Evolutionary conservation across 345 rosid species (phyloP).

Genomic region (Eucalyptus globulus): DNA sequence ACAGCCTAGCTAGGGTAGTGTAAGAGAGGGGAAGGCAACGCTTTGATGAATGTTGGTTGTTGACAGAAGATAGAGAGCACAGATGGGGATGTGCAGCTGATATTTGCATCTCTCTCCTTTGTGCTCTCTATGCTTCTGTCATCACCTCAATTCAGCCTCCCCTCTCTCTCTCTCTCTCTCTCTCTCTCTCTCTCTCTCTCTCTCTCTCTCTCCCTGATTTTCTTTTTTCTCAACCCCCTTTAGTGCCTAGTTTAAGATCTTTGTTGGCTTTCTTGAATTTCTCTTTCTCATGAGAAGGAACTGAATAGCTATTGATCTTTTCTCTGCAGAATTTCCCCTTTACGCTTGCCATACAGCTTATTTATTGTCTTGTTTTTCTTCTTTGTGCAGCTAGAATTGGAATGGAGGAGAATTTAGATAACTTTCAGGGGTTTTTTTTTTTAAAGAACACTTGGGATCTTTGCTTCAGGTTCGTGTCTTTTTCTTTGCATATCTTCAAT

Average conservation of each 20-base stretch:
- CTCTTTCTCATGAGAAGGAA: background rate
- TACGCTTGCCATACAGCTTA: background rate
- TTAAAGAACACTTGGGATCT: background rate
- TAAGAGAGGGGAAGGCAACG: background rate
- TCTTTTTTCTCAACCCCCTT: background rate
- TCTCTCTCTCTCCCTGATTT: background rate
- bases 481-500: background rate
- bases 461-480: background rate
- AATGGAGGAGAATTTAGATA: background rate
- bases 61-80: constrained; percentile 99
- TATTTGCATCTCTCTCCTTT: constrained; percentile 46
- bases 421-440: background rate
- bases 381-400: background rate
- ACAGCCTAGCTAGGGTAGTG: background rate
- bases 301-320: background rate
- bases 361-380: background rate
- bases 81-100: constrained; percentile 53
- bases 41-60: constrained; percentile 20
- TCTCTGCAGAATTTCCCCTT: background rate
- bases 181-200: background rate
- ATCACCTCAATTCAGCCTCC: constrained; percentile 7
- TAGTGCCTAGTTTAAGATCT: background rate
- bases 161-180: background rate
- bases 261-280: background rate
- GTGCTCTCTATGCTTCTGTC: constrained; percentile 97